These are phyloP conservation scores for Chimonanthus praecox DNA, from an alignment of 164 flowering plant genomes.

Conservation along the genomic window DNA sequence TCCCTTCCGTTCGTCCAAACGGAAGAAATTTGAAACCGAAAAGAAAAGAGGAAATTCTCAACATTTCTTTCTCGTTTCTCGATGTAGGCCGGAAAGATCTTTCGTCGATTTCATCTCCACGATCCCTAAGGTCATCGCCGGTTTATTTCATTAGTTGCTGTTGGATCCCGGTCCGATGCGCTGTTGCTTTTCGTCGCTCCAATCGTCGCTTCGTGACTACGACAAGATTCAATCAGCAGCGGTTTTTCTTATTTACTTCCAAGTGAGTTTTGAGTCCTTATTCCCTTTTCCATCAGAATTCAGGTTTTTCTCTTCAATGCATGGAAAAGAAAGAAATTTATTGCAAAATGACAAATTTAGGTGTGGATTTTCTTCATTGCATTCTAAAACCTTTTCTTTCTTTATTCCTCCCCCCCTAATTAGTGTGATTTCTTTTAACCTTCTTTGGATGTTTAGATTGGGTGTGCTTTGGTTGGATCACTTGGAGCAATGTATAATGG, in stretches of 20 bases:
- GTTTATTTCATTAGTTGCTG: constrained; percentile 30
- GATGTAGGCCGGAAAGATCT: background rate
- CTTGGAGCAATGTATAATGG: constrained; percentile 85
- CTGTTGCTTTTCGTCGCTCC: constrained; percentile 26
- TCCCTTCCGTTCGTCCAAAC: background rate
- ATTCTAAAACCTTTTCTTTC: background rate
- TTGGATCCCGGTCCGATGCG: constrained; percentile 21
- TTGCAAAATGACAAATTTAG: background rate
- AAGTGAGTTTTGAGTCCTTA: constrained; percentile 27
- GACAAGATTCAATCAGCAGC: constrained; percentile 56
- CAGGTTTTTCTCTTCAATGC: background rate
- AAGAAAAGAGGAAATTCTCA: background rate
- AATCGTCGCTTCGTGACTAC: constrained; percentile 64
- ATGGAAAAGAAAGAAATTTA: background rate
- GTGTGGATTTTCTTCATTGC: background rate
- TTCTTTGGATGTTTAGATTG: constrained; percentile 37
- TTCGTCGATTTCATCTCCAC: constrained; percentile 5
- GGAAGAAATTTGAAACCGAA: background rate
- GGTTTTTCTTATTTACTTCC: constrained; percentile 61
- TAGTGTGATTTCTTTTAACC: background rate
- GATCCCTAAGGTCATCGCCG: background rate
- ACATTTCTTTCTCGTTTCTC: background rate
- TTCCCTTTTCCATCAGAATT: background rate
- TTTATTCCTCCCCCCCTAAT: background rate
- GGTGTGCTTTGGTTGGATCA: constrained; percentile 79